These are phyloP conservation scores for Cupressus sempervirens DNA, from an alignment of 75 land plant genomes.

Conservation along the genomic window DNA sequence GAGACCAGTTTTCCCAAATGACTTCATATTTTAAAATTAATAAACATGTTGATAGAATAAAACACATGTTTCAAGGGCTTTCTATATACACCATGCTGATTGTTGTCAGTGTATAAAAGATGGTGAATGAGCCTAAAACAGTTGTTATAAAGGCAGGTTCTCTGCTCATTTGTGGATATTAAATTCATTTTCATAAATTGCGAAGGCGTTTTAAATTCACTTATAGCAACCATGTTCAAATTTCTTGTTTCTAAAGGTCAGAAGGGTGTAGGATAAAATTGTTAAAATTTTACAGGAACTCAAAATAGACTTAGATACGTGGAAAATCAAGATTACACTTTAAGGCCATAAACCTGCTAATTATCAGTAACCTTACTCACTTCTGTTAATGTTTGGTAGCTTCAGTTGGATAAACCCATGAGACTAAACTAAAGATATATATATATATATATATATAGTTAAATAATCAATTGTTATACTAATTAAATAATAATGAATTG, in stretches of 20 bases:
- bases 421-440: too few species aligned
- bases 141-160: not conserved
- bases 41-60: not conserved
- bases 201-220: not conserved
- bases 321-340: not conserved
- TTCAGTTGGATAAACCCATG: too few species aligned
- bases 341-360: not conserved
- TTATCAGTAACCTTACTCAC: too few species aligned
- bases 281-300: not conserved
- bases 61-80: not conserved
- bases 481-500: too few species aligned
- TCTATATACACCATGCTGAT: not conserved
- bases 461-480: too few species aligned
- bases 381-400: too few species aligned
- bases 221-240: not conserved
- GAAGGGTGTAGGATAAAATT: not conserved
- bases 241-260: not conserved
- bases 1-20: not conserved
- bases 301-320: not conserved
- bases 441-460: too few species aligned
- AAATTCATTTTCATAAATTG: not conserved
- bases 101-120: not conserved
- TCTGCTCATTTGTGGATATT: not conserved
- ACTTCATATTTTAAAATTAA: not conserved
- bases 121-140: not conserved